Conservation (phyloP, 441 rosid species). For the Syzygium malaccense region DNA sequence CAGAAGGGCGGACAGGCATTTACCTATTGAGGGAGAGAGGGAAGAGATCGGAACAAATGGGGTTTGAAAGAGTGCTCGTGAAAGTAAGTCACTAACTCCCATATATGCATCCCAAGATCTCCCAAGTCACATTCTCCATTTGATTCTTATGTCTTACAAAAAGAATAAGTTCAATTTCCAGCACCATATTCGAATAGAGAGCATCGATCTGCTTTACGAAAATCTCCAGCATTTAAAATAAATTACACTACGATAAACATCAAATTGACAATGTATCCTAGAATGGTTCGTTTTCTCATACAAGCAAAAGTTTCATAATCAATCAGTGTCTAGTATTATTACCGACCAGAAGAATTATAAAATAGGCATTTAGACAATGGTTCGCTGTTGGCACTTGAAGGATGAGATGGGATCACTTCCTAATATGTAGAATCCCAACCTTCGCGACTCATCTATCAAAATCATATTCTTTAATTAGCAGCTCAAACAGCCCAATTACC, state of each 20-base stretch:
- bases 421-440: not conserved
- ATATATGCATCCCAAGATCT: not conserved
- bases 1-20: not conserved
- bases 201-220: not conserved
- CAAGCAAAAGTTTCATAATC: not conserved
- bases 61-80: not conserved
- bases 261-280: not conserved
- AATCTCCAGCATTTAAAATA: not conserved
- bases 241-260: not conserved
- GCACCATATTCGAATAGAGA: not conserved
- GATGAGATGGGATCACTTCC: not conserved
- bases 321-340: not conserved
- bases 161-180: not conserved
- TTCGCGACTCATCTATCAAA: not conserved
- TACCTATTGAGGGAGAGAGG: not conserved
- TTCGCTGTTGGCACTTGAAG: not conserved
- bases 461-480: not conserved
- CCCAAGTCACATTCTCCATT: not conserved
- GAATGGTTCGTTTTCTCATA: not conserved
- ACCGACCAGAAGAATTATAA: not conserved
- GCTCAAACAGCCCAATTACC: not conserved
- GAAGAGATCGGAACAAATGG: not conserved
- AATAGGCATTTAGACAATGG: not conserved
- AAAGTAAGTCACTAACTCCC: not conserved
- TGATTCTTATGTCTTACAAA: not conserved